A percentile compares a stretch with the other conserved stretches of the same genome.
Evolutionary conservation across 306 rosid species (phyloP).

Genomic region (Begonia masoniana): DNA sequence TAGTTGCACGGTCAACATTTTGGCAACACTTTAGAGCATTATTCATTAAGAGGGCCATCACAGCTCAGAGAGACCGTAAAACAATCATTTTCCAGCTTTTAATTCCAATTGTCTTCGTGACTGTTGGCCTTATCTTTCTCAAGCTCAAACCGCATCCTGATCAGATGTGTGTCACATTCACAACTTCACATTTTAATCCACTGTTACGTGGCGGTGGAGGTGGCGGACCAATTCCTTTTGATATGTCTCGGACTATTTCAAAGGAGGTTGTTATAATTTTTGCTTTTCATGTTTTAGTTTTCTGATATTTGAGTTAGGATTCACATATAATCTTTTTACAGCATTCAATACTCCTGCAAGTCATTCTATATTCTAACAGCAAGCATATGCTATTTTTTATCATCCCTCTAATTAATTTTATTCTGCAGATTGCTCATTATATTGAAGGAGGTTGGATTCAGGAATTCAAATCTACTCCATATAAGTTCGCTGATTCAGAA

Average conservation of each 20-base stretch:
- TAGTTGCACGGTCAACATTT: slow-evolving; percentile 57
- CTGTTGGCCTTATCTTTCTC: slow-evolving; percentile 78
- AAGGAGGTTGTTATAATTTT: slow-evolving; percentile 51
- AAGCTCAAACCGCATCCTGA: slow-evolving; percentile 99
- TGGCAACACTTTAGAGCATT: slow-evolving; percentile 87
- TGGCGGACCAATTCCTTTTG: slow-evolving; percentile 88
- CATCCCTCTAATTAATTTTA: slow-evolving; percentile 6
- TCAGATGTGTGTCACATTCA: slow-evolving; percentile 60
- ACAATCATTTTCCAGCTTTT: slow-evolving; percentile 85
- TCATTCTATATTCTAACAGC: slow-evolving; percentile 10
- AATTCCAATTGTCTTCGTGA: slow-evolving; percentile 78
- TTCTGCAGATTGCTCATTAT: slow-evolving; percentile 54
- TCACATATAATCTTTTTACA: not conserved
- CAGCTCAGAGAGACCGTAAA: slow-evolving; percentile 87
- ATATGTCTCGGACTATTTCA: slow-evolving; percentile 64
- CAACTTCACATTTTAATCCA: slow-evolving; percentile 86
- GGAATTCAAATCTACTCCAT: slow-evolving; percentile 37
- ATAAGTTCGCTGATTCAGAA: slow-evolving; percentile 62
- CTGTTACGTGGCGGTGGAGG: slow-evolving; percentile 91
- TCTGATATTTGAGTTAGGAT: not conserved
- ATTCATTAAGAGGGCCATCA: slow-evolving; percentile 68
- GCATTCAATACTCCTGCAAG: not conserved
- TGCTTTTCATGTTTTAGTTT: slow-evolving; percentile 2
- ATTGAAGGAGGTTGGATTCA: slow-evolving; percentile 86
- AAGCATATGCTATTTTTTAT: slow-evolving; percentile 4